Conservation (phyloP, 345 rosid genomes). For the Lepidium didymum region DNA sequence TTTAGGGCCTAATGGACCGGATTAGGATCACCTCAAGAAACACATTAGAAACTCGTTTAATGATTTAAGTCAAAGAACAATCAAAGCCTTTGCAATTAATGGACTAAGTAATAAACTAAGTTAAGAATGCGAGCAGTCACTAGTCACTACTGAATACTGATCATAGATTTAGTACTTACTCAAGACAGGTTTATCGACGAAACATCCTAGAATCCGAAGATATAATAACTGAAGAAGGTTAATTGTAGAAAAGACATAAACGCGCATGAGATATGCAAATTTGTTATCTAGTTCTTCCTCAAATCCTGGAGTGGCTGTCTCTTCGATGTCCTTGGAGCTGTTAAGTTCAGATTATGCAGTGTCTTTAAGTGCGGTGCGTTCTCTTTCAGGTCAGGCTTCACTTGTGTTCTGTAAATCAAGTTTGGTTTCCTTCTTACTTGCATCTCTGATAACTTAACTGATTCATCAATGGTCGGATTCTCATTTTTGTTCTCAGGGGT, state of each 20-base stretch:
- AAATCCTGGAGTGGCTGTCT: constrained; percentile 25
- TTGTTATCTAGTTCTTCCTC: constrained; percentile 8
- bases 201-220: not conserved
- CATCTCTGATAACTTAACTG: not conserved
- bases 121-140: not conserved
- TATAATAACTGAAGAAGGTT: not conserved
- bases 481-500: not conserved
- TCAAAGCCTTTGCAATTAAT: not conserved
- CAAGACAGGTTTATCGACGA: not conserved
- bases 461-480: not conserved
- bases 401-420: constrained; percentile 8
- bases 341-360: constrained; percentile 15
- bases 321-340: constrained; percentile 24
- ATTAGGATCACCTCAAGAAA: not conserved
- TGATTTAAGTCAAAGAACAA: not conserved
- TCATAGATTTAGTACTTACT: not conserved
- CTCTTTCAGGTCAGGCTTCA: constrained; percentile 27
- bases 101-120: not conserved
- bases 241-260: not conserved
- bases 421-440: constrained; percentile 3
- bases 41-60: no score
- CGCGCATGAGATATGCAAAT: constrained; percentile 22
- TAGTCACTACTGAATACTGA: no score
- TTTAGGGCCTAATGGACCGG: not conserved
- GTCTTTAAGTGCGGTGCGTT: constrained; percentile 21